Conservation (phyloP, 139 green algal genomes). For the Desmodesmus armatus region DNA sequence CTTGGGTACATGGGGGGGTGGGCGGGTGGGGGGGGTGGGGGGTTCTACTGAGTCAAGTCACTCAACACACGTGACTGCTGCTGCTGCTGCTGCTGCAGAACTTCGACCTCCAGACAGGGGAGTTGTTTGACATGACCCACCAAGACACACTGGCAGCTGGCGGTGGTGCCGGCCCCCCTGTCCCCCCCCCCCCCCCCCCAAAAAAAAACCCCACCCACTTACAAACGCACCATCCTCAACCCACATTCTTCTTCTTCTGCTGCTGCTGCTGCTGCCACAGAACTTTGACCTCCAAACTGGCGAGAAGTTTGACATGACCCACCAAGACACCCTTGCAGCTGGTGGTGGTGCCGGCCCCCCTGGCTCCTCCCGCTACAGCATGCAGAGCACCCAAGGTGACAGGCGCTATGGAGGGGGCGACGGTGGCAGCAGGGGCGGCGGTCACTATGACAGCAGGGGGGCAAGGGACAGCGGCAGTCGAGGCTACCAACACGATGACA, state of each 20-base stretch:
- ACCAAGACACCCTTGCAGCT: background rate
- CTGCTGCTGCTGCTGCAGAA: conserved; percentile 3
- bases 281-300: conserved; percentile 22
- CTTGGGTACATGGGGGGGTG: background rate
- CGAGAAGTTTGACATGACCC: background rate
- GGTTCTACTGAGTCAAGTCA: background rate
- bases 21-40: background rate
- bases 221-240: background rate
- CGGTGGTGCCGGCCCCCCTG: background rate
- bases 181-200: too few relatives aligned
- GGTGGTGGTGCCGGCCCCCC: background rate
- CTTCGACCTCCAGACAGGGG: conserved; percentile 20
- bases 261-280: too few relatives aligned
- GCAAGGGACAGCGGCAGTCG: background rate
- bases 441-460: background rate
- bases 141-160: background rate
- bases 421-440: background rate
- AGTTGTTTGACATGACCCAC: background rate
- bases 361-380: too few relatives aligned
- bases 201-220: too few relatives aligned
- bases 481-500: background rate
- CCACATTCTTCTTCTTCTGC: too few relatives aligned
- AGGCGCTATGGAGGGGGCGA: background rate
- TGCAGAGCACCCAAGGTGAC: background rate
- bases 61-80: background rate